These are phyloP conservation scores for Gnaphalium uliginosum DNA, from an alignment of 129 eudicot genomes.

Conservation along the genomic window DNA sequence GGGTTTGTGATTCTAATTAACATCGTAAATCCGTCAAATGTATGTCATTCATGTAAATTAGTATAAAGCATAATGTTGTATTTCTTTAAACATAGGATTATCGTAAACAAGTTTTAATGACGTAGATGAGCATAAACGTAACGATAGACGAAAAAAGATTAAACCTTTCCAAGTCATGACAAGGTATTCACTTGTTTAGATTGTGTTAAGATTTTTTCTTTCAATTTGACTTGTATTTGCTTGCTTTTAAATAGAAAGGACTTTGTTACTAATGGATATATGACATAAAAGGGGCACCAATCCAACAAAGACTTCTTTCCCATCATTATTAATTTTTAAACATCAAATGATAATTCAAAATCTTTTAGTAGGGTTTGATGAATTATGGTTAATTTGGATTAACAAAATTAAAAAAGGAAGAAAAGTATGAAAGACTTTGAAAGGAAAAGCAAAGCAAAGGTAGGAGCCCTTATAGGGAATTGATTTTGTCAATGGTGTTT, in stretches of 20 bases:
- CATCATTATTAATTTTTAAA: constrained; percentile 33
- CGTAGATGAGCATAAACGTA: neutral
- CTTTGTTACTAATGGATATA: constrained; percentile 39
- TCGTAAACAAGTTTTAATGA: constrained; percentile 1
- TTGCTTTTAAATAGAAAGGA: constrained; percentile 16
- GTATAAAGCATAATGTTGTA: neutral
- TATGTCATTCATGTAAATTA: neutral
- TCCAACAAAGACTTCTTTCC: constrained; percentile 45
- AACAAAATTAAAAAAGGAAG: constrained; percentile 13
- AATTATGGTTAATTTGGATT: constrained; percentile 15
- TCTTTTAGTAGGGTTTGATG: constrained; percentile 34
- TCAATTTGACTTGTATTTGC: constrained; percentile 29
- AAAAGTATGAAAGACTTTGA: constrained; percentile 30
- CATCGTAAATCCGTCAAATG: neutral
- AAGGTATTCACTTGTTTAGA: constrained; percentile 7
- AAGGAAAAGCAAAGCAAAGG: constrained; percentile 41
- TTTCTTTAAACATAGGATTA: neutral
- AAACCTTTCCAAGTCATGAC: neutral
- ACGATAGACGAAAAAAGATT: neutral
- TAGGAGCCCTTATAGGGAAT: constrained; percentile 35
- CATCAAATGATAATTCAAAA: too few relatives aligned
- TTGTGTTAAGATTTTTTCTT: constrained; percentile 18
- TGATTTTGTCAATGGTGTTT: constrained; percentile 32
- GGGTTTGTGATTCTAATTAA: constrained; percentile 10
- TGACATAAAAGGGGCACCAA: constrained; percentile 43